phyloP scores from a whole-genome alignment of 148 eudicot species.

The Limonium bicolor region DNA sequence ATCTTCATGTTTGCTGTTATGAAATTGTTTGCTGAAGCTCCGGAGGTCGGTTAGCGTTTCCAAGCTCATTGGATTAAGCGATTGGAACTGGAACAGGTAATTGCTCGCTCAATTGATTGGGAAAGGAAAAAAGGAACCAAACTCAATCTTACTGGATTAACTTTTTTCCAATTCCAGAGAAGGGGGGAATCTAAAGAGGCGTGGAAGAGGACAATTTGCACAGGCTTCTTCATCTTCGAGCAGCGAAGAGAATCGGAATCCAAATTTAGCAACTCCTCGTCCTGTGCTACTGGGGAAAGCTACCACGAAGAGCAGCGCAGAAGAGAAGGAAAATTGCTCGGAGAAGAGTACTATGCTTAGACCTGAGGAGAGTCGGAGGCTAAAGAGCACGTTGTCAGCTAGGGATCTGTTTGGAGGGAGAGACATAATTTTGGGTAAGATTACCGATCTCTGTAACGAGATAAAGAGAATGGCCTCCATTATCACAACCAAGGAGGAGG shows the following conservation, averaged over 20 bases:
- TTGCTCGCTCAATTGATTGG: too few relatives aligned
- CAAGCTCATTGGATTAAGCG: constrained; percentile 40
- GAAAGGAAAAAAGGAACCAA: neutral
- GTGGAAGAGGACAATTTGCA: constrained; percentile 24
- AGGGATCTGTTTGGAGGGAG: constrained; percentile 62
- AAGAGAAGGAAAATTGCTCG: constrained; percentile 8
- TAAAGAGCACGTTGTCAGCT: constrained; percentile 51
- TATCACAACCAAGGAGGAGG: constrained; percentile 18
- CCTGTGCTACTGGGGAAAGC: too few relatives aligned
- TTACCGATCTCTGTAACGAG: constrained; percentile 63
- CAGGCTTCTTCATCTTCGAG: constrained; percentile 6
- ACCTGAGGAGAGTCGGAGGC: constrained; percentile 21
- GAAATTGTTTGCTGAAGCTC: constrained; percentile 12
- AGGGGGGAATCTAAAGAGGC: constrained; percentile 39
- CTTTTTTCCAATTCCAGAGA: neutral
- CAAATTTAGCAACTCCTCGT: constrained; percentile 42
- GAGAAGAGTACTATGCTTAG: too few relatives aligned
- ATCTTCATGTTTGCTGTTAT: neutral
- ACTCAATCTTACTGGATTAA: neutral
- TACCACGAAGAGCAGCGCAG: constrained; percentile 24
- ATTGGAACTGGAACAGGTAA: constrained; percentile 34
- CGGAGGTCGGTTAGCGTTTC: constrained; percentile 48
- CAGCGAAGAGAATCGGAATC: constrained; percentile 64
- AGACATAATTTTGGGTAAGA: constrained; percentile 42
- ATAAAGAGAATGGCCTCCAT: constrained; percentile 50